Base-by-base conservation (phyloP, 805 yeast genomes). In the Starmerella potacharoeniae region DNA sequence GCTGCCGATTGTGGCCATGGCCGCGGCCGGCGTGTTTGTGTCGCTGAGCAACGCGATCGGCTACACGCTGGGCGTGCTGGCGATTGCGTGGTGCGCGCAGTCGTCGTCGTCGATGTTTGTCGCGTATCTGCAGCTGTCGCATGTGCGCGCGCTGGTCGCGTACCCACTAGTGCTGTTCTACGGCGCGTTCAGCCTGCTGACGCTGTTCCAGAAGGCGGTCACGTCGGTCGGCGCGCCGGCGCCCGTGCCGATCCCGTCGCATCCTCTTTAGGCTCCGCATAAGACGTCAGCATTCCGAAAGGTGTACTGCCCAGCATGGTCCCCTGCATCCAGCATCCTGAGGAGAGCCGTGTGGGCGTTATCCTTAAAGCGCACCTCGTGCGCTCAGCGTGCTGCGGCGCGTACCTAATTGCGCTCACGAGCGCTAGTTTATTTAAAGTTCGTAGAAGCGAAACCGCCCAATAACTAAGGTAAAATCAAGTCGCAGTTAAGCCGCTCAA, bases 101-200 rank as follows among this genome's bases (percentile, higher is more conserved):
- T 81, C 97, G 0, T 87, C 97, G 0, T 86, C 96, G 11, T 97
- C 96, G 1, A 85, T 93, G 66, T 87, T 93, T 61, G 93, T 88
- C 56, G 79, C 91, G 10, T 89, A 87, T 31, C 75, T 93, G 65
- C 86, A 82, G 65, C 75, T 93, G 56, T 81, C 83, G 51, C 86
- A 89, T 62, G 95, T 91, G 59, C 81, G 98, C 65, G 83, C 85
- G 5, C 77, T 93, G 59, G 84, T 93, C 56, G 98, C 97, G 1
- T 93, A 93, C 66, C 98, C 98, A 1, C 75, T 93, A 64, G 82
- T 85, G 13, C 80, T 93, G 72, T 91, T 91, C 68, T 93, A 93
- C 75, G 81, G 90, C 55, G 90, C 91, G 3, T 93, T 93, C 75
- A 96, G 97, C 35, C 76, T 93, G 62, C 89, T 93, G 95, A 95